Conservation (phyloP, 2,329 filamentous ascomycete genomes). For the Diaporthe capsici region DNA sequence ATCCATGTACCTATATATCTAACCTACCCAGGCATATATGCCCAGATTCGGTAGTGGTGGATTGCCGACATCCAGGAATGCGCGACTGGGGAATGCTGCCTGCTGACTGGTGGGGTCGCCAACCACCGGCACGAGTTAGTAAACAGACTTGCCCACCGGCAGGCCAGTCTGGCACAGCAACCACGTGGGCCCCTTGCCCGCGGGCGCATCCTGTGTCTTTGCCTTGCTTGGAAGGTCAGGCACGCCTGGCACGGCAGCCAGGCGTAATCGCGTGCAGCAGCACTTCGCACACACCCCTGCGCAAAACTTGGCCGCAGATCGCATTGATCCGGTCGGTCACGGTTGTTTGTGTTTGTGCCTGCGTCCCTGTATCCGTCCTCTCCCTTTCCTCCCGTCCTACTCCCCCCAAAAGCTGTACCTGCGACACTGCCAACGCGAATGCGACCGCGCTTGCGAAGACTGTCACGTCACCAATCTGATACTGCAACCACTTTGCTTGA, state of each 20-base stretch:
- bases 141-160: conserved; percentile 1
- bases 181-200: not conserved
- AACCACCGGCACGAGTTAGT: conserved; percentile 9
- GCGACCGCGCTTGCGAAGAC: conserved; percentile 22
- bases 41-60: too few species aligned
- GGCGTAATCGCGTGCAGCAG: not conserved
- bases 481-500: conserved; percentile 29
- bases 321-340: conserved; percentile 25
- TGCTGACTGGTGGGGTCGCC: conserved; percentile 25
- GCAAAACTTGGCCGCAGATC: conserved; percentile 27
- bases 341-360: conserved; percentile 20
- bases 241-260: not conserved
- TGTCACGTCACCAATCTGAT: conserved; percentile 33
- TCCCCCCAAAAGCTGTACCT: conserved; percentile 16
- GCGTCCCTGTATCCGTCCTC: not conserved
- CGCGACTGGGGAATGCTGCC: not conserved
- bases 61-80: not conserved
- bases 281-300: conserved; percentile 15
- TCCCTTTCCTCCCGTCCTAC: conserved; percentile 4
- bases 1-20: not conserved
- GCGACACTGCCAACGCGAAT: conserved; percentile 27
- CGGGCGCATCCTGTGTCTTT: not conserved
- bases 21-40: not conserved
- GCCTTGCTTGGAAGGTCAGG: conserved; percentile 1
- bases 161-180: conserved; percentile 12